Conservation (phyloP, 257 asterid genomes). For the Solanum acaule region DNA sequence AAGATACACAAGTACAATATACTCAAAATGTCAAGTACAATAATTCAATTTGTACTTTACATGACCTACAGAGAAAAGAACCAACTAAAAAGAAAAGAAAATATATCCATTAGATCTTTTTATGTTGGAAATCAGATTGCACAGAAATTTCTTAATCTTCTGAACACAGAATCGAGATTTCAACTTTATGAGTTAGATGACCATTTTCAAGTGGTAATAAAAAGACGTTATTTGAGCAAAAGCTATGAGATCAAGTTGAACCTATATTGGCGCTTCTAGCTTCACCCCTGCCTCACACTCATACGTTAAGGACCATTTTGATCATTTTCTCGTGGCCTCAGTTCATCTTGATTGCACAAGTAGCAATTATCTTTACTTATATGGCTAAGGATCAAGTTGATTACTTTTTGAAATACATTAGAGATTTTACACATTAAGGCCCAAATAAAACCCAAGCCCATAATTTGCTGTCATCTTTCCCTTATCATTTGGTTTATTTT, state of each 20-base stretch:
- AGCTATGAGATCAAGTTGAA: background rate
- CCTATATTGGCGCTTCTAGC: background rate
- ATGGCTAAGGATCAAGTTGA: background rate
- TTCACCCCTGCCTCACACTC: background rate
- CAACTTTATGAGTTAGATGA: background rate
- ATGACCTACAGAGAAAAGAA: background rate
- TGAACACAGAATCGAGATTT: background rate
- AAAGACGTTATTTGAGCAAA: background rate
- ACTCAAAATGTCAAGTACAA: background rate
- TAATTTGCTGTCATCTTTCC: background rate
- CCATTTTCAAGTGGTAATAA: too few relatives aligned
- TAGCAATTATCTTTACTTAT: background rate
- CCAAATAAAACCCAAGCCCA: background rate
- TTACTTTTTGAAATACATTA: background rate
- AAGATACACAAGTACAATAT: background rate
- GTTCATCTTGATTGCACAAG: background rate
- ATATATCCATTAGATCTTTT: background rate
- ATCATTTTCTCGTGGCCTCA: too few relatives aligned
- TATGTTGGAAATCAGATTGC: too few relatives aligned
- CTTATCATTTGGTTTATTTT: background rate
- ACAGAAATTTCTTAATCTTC: background rate
- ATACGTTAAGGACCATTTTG: background rate
- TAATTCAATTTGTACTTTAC: background rate
- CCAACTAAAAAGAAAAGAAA: background rate
- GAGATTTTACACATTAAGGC: background rate